Percentiles rank a stretch among this genome's conserved stretches.
Conservation (phyloP, 345 rosid species). For the Angophora floribunda region DNA sequence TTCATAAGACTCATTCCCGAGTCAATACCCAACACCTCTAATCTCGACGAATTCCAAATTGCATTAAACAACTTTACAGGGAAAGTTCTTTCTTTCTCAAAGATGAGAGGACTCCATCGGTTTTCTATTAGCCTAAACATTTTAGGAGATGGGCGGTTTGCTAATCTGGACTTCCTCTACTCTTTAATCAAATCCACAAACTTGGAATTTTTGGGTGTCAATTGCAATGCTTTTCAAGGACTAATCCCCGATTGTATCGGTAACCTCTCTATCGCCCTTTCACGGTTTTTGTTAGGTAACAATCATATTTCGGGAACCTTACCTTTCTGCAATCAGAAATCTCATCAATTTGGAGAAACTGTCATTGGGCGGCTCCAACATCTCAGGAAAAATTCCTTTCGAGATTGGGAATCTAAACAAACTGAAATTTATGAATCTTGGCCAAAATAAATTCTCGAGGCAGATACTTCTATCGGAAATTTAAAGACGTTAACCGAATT, state of each 20-base stretch:
- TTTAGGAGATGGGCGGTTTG: neutral
- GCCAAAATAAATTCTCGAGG: neutral
- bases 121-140: rapidly evolving
- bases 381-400: neutral
- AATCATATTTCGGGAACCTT: neutral
- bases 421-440: rapidly evolving
- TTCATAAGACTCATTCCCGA: neutral
- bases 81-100: neutral
- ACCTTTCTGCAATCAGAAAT: rapidly evolving
- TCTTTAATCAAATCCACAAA: neutral
- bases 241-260: neutral
- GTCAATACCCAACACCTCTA: neutral
- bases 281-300: rapidly evolving
- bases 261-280: neutral
- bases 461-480: neutral
- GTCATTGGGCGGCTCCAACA: rapidly evolving
- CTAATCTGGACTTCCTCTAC: neutral
- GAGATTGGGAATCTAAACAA: neutral
- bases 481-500: neutral
- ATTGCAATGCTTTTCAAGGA: rapidly evolving
- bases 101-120: neutral
- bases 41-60: rapidly evolving
- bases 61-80: rapidly evolving
- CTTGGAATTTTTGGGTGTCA: rapidly evolving
- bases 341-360: neutral